Conservation (phyloP, 2,329 filamentous ascomycete genomes). For the Dryadomyces quercivorus region DNA sequence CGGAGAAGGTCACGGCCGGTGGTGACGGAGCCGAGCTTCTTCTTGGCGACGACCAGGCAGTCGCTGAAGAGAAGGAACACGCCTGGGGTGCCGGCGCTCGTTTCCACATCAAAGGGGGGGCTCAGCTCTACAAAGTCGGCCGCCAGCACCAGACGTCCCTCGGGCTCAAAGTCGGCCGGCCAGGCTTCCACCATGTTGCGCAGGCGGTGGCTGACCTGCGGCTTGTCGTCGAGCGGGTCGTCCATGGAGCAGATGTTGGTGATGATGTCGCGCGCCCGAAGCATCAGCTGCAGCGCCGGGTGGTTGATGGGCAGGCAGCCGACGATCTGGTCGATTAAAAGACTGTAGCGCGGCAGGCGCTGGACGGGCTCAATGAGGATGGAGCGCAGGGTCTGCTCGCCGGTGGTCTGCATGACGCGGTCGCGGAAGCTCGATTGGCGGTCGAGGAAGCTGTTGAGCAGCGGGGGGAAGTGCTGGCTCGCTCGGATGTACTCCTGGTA, state of each 20-base stretch:
- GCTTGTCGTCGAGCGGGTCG: slow-evolving; percentile 54
- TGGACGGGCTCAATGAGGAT: slow-evolving; percentile 94
- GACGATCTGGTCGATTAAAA: slow-evolving; percentile 93
- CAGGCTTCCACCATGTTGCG: slow-evolving; percentile 67
- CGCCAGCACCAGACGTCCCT: slow-evolving; percentile 68
- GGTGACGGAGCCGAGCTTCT: slow-evolving; percentile 46
- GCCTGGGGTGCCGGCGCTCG: slow-evolving; percentile 40
- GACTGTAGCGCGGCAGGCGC: slow-evolving; percentile 81
- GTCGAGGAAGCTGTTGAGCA: slow-evolving; percentile 68
- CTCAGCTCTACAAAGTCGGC: slow-evolving; percentile 68
- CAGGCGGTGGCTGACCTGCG: slow-evolving; percentile 60
- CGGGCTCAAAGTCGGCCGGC: slow-evolving; percentile 58
- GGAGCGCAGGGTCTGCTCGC: slow-evolving; percentile 83
- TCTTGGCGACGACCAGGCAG: slow-evolving; percentile 64
- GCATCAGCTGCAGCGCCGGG: slow-evolving; percentile 67
- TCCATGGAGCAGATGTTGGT: slow-evolving; percentile 95
- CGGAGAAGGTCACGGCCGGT: slow-evolving; percentile 69
- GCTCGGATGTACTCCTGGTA: slow-evolving; percentile 90
- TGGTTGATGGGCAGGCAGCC: slow-evolving; percentile 76
- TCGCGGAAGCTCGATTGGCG: slow-evolving; percentile 73
- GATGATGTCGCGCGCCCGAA: slow-evolving; percentile 85
- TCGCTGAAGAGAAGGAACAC: slow-evolving; percentile 81
- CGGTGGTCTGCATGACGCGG: slow-evolving; percentile 66
- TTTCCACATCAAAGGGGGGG: slow-evolving; percentile 48
- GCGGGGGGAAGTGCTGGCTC: slow-evolving; percentile 74